Base-by-base conservation (phyloP, 1,284 basidiomycete genomes). In the Cutaneotrichosporon spelunceum region DNA sequence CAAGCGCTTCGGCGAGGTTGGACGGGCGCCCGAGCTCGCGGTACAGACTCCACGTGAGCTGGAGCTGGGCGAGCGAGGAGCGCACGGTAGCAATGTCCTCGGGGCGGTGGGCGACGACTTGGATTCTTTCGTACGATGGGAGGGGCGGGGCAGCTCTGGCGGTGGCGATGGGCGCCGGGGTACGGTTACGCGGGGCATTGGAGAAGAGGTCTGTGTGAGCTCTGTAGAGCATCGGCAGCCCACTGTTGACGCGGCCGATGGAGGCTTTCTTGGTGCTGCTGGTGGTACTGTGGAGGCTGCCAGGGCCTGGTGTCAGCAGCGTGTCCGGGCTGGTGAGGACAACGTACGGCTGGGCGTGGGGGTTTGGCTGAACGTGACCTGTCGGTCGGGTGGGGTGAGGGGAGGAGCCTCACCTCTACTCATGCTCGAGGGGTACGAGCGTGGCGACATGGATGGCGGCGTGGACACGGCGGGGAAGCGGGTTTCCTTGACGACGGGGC, bases 41-140 rank as follows among this genome's bases (percentile, higher is more conserved):
- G 45, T 60, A 60, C 44, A 60, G 53, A 4, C 26, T 39, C 59
- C 59, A 60, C 33, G 53, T 55, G 24, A 55, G 34, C 33, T 60
- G 59, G 53, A 60, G 53, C n/a, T 60, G 59, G 14, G 53, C 44
- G 29, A 54, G 33, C 1, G 53, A n/a, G 2, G 44, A 29, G 34
- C 59, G 59, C 30, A 60, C 45, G 14, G 59, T 53, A 6, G 53
- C 45, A 4, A 60, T 36, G 47, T 60, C 59, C 30, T 60, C 59
- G n/a, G 44, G 45, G 4, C 53, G 44, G 24, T 54, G 53, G 4
- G 52, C 53, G 11, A 49, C 30, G 19, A 60, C 36, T 45, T 60
- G 54, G 59, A 60, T 47, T 19, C 30, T 60, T 14, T 60, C 53
- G 53, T 60, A 55, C 30, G 21, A 7, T 6, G 52, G 36, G 14